Conservation (phyloP, 2,329 filamentous ascomycete genomes). For the Apiospora hydei region DNA sequence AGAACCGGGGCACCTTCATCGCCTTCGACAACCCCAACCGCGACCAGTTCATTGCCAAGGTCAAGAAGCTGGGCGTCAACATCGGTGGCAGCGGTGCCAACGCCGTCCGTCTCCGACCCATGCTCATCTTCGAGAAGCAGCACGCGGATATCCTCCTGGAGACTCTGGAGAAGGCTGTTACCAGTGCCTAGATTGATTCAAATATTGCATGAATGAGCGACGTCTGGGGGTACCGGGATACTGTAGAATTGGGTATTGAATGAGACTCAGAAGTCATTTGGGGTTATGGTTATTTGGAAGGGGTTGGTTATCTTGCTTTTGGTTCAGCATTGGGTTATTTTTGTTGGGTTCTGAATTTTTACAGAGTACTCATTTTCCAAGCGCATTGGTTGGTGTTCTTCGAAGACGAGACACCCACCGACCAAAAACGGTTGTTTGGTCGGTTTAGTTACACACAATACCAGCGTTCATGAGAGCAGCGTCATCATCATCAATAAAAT, state of each 20-base stretch:
- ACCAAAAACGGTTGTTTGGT: conserved; percentile 8
- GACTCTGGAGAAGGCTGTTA: conserved; percentile 75
- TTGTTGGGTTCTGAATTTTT: background rate
- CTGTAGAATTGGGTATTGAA: background rate
- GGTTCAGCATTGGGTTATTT: conserved; percentile 9
- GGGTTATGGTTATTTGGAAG: background rate
- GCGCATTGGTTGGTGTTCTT: conserved; percentile 16
- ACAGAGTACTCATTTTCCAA: background rate
- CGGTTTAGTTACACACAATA: background rate
- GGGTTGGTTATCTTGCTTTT: background rate
- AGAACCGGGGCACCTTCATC: conserved; percentile 90
- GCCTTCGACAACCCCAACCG: conserved; percentile 86
- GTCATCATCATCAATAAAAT: conserved; percentile 7
- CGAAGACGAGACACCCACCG: background rate
- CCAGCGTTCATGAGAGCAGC: conserved; percentile 8
- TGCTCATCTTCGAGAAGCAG: conserved; percentile 91
- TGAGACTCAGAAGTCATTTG: background rate
- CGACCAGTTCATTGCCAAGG: conserved; percentile 79
- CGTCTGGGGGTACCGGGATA: background rate
- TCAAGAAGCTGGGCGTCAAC: conserved; percentile 84
- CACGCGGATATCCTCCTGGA: conserved; percentile 88
- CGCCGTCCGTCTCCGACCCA: conserved; percentile 83
- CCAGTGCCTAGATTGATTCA: background rate
- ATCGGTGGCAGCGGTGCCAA: conserved; percentile 81
- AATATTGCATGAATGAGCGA: background rate